Conservation (phyloP, 1,284 basidiomycete species). For the Pisolithus thermaeus region DNA sequence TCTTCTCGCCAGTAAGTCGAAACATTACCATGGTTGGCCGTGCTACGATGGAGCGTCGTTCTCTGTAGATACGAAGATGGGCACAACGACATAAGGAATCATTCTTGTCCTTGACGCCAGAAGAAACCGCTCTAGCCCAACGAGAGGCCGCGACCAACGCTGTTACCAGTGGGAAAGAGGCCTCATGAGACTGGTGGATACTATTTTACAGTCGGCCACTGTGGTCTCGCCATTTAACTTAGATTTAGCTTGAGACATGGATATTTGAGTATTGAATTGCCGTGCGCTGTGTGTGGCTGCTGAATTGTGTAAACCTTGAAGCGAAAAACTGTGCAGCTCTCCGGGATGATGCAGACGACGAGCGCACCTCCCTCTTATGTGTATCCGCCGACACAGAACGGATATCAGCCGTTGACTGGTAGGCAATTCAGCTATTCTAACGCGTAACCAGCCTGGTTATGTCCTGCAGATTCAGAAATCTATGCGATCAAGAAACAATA, state of each 20-base stretch:
- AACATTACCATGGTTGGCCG: not conserved
- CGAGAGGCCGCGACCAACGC: slow-evolving; percentile 2
- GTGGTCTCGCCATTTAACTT: too few relatives aligned
- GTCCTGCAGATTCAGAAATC: slow-evolving; percentile 31
- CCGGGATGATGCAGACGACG: slow-evolving; percentile 30
- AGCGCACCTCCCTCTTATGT: slow-evolving; percentile 15
- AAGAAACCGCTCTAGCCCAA: slow-evolving; percentile 31
- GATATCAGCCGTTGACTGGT: slow-evolving; percentile 29
- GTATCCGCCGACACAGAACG: slow-evolving; percentile 20
- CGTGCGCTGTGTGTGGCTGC: not conserved
- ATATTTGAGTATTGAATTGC: not conserved
- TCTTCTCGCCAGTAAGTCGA: slow-evolving; percentile 57
- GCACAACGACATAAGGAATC: slow-evolving; percentile 33
- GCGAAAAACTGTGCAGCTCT: slow-evolving; percentile 30
- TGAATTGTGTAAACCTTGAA: slow-evolving; percentile 29
- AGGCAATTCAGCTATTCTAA: slow-evolving; percentile 7
- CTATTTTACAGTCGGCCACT: too few relatives aligned
- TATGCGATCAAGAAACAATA: slow-evolving; percentile 64
- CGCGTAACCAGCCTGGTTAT: not conserved
- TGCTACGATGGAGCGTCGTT: not conserved
- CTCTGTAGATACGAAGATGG: slow-evolving; percentile 43
- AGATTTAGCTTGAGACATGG: not conserved
- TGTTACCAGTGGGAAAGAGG: not conserved
- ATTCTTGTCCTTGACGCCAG: slow-evolving; percentile 46
- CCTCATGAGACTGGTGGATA: not conserved